Base-by-base conservation (phyloP, 352 stramenopile species). In the Peronospora belbahrii region DNA sequence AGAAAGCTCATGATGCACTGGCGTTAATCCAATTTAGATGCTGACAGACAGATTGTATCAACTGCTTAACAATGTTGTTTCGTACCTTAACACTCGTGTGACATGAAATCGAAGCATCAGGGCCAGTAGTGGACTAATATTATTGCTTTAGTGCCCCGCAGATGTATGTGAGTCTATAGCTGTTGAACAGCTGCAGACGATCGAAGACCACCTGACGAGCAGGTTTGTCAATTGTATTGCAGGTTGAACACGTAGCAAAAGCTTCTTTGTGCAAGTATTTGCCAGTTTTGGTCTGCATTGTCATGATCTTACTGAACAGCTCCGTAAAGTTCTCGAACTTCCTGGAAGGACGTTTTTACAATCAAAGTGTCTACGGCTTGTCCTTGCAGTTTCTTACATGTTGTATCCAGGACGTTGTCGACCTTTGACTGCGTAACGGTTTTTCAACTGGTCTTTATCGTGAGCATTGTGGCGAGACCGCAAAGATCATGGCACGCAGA, bases 381-480 rank as follows among this genome's bases (percentile, higher is more conserved):
- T 13, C 24, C 3, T 0, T 28, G 7, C 1, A 10, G 24, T 28
- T 28, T 27, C 23, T 27, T n/a, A n/a, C n/a, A n/a, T n/a, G n/a
- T n/a, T n/a, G n/a, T n/a, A n/a, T n/a, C n/a, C n/a, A n/a, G 23
- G 5, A 27, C 23, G 2, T 27, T 27, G 23, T 6, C 23, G 4
- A 27, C 23, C 24, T 28, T 28, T 11, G n/a, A 14, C 19, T 32
- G 7, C 23, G 2, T 48, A 39, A 30, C 34, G 32, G 11, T 7
- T 32, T 4, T 35, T 32, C 34, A 42, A 32, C 44, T 45, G 14
- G 9, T 46, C 19, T 23, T 59, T 23, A 54, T 40, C 23, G 47
- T 42, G 11, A 40, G 43, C 48, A 59, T 54, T 44, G 43, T 54
- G 35, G 38, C 44, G 44, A 45, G 48, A 51, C 40, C 30, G 18